Evolutionary conservation across 2,329 filamentous ascomycete species (phyloP), one percentile per base, ranked within the genome.

Genomic region (Aspergillus intermedius): DNA sequence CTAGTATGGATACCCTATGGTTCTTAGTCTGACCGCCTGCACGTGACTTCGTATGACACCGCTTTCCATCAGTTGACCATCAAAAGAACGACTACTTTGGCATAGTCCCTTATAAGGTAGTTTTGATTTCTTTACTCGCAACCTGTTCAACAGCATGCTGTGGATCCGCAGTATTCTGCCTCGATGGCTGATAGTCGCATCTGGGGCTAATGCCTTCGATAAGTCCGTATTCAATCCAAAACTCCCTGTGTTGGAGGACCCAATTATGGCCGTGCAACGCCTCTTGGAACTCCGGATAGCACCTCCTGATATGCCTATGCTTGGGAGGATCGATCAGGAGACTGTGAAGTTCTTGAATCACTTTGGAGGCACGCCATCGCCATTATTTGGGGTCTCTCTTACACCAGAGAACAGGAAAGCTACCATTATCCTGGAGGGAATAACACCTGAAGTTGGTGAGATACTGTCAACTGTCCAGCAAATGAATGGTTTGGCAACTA

Each of bases 361-460:
- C 44, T 86, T 81, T 64, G 83, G 82, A 53, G 80, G 77, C 53
- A 61, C 69, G 25, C 66, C 76, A 5, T 57, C 69, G 47, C 64
- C 73, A 17, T 68, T 87, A 30, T 82, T 87, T 56, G 67, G 65
- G 41, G 66, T 61, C 22, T 42, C 50, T 21, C 37, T 46, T 22
- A 46, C 47, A 15, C 45, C 48, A 25, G 56, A 63, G 8, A 42
- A 49, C 17, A 13, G 44, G 6, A 68, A 59, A 48, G 61, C 67
- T 25, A 57, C 73, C 44, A 54, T 74, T 15, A 53, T 72, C 19
- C 50, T 67, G 39, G 82, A 87, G 65, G 73, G 86, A 35, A 67
- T 86, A 22, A 68, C 85, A 45, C 65, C 81, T 56, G 69, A 85
- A 45, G 77, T 84, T 60, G 80, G 82, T 59, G 70, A 78, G 66